phyloP scores from a whole-genome alignment of 2,329 filamentous ascomycete genomes.

The Penicillium sp. region DNA sequence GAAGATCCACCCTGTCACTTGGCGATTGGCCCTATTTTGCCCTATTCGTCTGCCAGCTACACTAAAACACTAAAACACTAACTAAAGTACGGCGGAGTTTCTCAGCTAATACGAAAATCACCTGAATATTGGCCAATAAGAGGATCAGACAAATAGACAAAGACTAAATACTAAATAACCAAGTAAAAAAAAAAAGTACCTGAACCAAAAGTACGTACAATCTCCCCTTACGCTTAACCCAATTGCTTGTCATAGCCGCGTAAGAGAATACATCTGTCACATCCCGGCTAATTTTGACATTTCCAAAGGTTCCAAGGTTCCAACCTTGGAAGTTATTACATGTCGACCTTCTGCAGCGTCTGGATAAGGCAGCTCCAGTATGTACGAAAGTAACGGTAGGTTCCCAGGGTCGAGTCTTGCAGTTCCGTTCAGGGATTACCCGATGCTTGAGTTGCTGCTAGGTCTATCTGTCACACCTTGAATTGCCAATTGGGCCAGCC shows the following conservation, averaged over 20 bases:
- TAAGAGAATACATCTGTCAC: constrained; percentile 2
- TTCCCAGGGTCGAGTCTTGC: not conserved
- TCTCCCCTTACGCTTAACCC: not conserved
- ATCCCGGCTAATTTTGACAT: not conserved
- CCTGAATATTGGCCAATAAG: no score
- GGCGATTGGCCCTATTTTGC: not conserved
- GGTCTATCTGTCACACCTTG: constrained; percentile 6
- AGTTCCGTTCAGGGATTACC: constrained; percentile 1
- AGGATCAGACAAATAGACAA: no score
- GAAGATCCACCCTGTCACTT: constrained; percentile 1
- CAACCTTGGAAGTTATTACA: not conserved
- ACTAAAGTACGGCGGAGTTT: no score
- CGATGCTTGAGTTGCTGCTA: not conserved
- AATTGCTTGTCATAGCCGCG: constrained; percentile 12
- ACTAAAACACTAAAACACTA: no score
- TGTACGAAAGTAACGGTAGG: not conserved
- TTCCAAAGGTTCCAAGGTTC: not conserved
- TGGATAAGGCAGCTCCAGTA: constrained; percentile 7
- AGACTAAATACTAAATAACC: not conserved
- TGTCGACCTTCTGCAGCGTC: not conserved
- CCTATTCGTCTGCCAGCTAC: not conserved
- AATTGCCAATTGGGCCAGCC: constrained; percentile 5
- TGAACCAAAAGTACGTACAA: not conserved
- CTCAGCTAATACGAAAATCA: no score
- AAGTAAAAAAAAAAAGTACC: not conserved